Conservation (phyloP, 2,329 filamentous ascomycete species). For the Davidsoniella eucalypti region DNA sequence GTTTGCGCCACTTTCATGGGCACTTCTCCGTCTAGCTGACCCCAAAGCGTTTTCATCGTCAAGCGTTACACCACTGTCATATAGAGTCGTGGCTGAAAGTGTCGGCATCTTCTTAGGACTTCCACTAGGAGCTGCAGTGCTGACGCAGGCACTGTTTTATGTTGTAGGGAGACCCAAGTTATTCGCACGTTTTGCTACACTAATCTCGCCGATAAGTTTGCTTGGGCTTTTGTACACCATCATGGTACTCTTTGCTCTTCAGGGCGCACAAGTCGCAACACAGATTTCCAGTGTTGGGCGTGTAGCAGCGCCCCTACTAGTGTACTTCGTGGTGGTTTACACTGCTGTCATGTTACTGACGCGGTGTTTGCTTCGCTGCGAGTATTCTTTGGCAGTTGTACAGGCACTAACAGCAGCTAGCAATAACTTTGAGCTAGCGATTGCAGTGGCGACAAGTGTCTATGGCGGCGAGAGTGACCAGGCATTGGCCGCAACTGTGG, state of each 20-base stretch:
- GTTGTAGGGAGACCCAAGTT: not conserved
- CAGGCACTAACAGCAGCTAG: constrained; percentile 82
- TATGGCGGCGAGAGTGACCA: constrained; percentile 66
- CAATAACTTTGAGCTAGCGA: constrained; percentile 87
- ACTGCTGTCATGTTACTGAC: constrained; percentile 46
- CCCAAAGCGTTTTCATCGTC: not conserved
- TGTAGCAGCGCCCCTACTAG: constrained; percentile 62
- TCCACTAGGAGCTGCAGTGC: constrained; percentile 61
- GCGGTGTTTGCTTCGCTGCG: constrained; percentile 47
- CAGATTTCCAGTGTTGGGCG: constrained; percentile 72
- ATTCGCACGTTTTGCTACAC: constrained; percentile 56
- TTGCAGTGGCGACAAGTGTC: constrained; percentile 70
- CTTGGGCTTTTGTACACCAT: constrained; percentile 80
- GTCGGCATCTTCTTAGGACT: constrained; percentile 78
- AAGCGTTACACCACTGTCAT: constrained; percentile 37
- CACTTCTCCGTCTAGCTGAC: constrained; percentile 40
- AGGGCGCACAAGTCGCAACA: constrained; percentile 59
- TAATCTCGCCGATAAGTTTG: constrained; percentile 56
- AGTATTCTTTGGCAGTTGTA: constrained; percentile 52
- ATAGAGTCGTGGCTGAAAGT: constrained; percentile 56
- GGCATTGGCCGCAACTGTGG: constrained; percentile 67
- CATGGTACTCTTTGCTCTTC: constrained; percentile 67
- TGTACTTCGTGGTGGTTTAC: constrained; percentile 70
- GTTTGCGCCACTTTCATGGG: constrained; percentile 50
- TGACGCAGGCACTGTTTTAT: constrained; percentile 36